phyloP scores from a whole-genome alignment of 2,329 filamentous ascomycete species.

The Penicillium sclerotigenum region DNA sequence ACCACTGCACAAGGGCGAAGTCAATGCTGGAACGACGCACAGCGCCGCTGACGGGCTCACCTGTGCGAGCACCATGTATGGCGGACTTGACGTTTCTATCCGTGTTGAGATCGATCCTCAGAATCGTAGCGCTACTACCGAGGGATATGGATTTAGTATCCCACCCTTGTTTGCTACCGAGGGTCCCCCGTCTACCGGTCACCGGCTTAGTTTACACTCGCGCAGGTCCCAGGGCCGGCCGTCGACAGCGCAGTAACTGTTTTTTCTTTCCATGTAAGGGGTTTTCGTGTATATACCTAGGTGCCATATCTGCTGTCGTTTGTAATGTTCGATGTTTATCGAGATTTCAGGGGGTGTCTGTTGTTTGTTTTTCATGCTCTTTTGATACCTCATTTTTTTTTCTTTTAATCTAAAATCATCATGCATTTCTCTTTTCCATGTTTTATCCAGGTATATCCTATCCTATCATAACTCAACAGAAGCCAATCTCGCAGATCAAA shows the following conservation, averaged over 20 bases:
- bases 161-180: conserved; percentile 23
- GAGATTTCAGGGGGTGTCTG: not conserved
- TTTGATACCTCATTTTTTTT: conserved; percentile 11
- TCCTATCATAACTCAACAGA: not conserved
- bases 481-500: conserved; percentile 1
- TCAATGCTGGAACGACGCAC: conserved; percentile 73
- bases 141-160: conserved; percentile 49
- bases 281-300: not conserved
- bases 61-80: conserved; percentile 36
- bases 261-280: not conserved
- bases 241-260: conserved; percentile 20
- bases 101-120: conserved; percentile 48
- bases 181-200: conserved; percentile 8
- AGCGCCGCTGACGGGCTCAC: conserved; percentile 59
- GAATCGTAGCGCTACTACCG: conserved; percentile 40
- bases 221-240: conserved; percentile 21
- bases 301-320: not conserved
- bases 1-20: conserved; percentile 71
- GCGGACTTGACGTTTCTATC: conserved; percentile 46
- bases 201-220: conserved; percentile 21
- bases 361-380: not conserved
- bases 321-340: conserved; percentile 6
- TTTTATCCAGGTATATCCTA: not conserved
- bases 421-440: not conserved
- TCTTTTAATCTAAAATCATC: not conserved